Conservation (phyloP, 78 protist species). For the Polysphondylium violaceum region DNA sequence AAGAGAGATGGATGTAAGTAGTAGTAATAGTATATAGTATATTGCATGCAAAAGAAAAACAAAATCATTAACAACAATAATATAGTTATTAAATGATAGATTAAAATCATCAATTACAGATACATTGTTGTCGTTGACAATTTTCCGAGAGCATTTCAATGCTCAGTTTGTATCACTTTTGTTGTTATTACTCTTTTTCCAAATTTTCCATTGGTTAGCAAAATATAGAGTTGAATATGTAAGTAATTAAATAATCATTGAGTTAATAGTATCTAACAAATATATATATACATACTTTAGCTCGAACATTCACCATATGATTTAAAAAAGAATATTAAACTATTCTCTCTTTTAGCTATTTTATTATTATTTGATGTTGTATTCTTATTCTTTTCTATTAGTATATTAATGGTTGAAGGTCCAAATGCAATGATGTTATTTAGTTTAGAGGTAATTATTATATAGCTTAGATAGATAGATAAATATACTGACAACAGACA, state of each 20-base stretch:
- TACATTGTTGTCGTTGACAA: slow-evolving; percentile 93
- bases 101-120: slow-evolving; percentile 91
- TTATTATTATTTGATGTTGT: slow-evolving; percentile 68
- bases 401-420: slow-evolving; percentile 32
- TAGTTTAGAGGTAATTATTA: slow-evolving; percentile 84
- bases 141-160: slow-evolving; percentile 93
- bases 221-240: slow-evolving; percentile 91
- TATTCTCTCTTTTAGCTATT: slow-evolving; percentile 17
- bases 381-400: slow-evolving; percentile 51
- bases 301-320: slow-evolving; percentile 86
- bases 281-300: slow-evolving; percentile 43
- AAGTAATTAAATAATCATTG: neutral
- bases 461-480: too few relatives aligned
- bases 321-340: slow-evolving; percentile 65
- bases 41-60: neutral
- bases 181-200: slow-evolving; percentile 83
- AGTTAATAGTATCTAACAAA: neutral
- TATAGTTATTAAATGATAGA: slow-evolving; percentile 72
- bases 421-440: slow-evolving; percentile 88
- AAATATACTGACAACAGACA: too few relatives aligned
- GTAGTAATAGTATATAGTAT: neutral
- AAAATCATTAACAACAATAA: neutral
- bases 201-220: slow-evolving; percentile 92
- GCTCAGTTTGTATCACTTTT: slow-evolving; percentile 80
- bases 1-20: slow-evolving; percentile 80